Evolutionary conservation across 164 flowering plant genomes (phyloP), one percentile per base, ranked within the genome.

Genomic region (Brasenia schreberi): DNA sequence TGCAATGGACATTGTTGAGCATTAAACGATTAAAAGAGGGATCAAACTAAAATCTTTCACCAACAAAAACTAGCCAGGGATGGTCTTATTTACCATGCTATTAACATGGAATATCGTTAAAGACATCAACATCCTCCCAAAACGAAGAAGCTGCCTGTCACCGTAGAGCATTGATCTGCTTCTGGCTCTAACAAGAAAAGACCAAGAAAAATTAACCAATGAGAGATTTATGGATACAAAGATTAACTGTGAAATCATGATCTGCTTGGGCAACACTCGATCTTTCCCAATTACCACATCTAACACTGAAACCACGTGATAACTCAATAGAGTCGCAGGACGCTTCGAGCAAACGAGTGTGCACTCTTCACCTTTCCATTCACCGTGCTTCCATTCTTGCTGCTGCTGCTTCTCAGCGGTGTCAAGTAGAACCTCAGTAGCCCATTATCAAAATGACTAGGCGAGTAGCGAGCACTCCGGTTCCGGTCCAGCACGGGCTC

Each of bases 361-460:
- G 96, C 67, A 42, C 75, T 82, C 67, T 71, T 83, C 1, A 87
- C 71, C 72, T 75, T 78, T 42, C 72, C 71, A 62, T 91, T 94
- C 59, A 78, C 87, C 5, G 80, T 66, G 33, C 43, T 18, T 9
- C 77, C 85, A 42, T 79, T 74, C 72, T 92, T 84, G 70, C 91
- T 72, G 68, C 90, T 33, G 39, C 39, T 89, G 72, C 90, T 71
- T 70, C 88, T 79, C 80, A 81, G 42, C 5, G 99, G 99, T 0
- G 96, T 86, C 86, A 95, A 77, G 74, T 92, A 88, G 74, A 95
- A 87, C 61, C 96, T 74, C 23, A 87, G 73, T 5, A 85, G 69
- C 39, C 96, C 97, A 73, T 81, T 82, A 58, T 87, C 97, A 66
- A 82, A 61, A 64, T 81, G 69, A 56, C 64, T 78, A 0, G 93